Base-by-base conservation (phyloP, 225 moss, liverwort and hornwort genomes). In the Marchantia polymorpha region DNA sequence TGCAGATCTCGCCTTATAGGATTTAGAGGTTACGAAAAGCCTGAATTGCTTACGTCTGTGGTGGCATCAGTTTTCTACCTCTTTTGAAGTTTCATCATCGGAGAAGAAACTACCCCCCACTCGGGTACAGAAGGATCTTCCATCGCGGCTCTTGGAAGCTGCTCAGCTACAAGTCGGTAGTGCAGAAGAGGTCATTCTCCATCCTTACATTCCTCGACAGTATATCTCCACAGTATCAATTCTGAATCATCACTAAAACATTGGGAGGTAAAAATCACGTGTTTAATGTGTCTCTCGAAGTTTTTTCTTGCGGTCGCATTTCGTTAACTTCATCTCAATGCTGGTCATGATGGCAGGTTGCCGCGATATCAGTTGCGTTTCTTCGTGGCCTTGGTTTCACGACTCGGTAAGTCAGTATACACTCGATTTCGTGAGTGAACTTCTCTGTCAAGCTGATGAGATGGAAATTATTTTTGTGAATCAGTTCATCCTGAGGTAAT, bases 371-470 rank as follows among this genome's bases (percentile, higher is more conserved):
- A 70, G 97, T 99, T 58, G 90, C 90, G 53, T 81, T 99, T 11
- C 90, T 95, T 22, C 93, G 97, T 75, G 91, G 91, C 70, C 88
- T 99, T 51, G 97, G 97, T 81, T 93, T 90, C 80, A 75, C 88
- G 73, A 89, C 92, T 77, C 90, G 97, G 95, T 97, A 89, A 76
- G 76, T 76, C 19, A 22, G 23, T 10, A 50, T 12, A 9, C 49
- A 23, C 7, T 39, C 46, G 46, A 0, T 17, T 0, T 69, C 6
- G 7, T 69, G 8, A 17, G 3, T 46, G 15, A 69, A 3, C 39
- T 8, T 49, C 22, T 49, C 69, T 16, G 46, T 0, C 0, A 4
- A 70, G 70, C 8, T 22, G 1, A 70, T 49, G 11, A 22, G 0
- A 15, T 70, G 20, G 70, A 22, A 7, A n/a, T 22, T 8, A 10